phyloP scores from a whole-genome alignment of 1,284 basidiomycete species.

The Cryptococcus sp. region DNA sequence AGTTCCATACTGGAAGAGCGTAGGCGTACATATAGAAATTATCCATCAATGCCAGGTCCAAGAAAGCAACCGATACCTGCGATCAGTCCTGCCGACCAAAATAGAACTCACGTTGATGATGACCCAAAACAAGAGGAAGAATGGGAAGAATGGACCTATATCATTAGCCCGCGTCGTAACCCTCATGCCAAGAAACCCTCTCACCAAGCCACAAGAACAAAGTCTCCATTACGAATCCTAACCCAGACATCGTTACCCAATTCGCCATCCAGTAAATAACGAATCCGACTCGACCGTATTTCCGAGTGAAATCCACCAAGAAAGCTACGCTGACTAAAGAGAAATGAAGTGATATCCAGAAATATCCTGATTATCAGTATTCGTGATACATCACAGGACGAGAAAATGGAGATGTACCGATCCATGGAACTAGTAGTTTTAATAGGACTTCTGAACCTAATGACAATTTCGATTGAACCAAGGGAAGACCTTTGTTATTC shows the following conservation, averaged over 20 bases:
- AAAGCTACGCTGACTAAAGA: conserved; percentile 41
- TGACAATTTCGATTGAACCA: conserved; percentile 28
- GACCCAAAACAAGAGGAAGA: conserved; percentile 43
- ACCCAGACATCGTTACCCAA: conserved; percentile 32
- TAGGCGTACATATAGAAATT: conserved; percentile 36
- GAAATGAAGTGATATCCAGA: conserved; percentile 40
- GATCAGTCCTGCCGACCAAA: neutral
- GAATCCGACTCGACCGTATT: conserved; percentile 37
- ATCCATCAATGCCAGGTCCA: conserved; percentile 30
- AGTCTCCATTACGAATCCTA: conserved; percentile 43
- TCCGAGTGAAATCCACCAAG: conserved; percentile 26
- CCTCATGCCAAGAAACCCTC: too few relatives aligned
- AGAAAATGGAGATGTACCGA: conserved; percentile 10
- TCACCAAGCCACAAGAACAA: conserved; percentile 16
- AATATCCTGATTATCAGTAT: conserved; percentile 16
- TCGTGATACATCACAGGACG: too few relatives aligned
- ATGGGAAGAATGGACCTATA: conserved; percentile 40
- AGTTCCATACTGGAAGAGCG: neutral
- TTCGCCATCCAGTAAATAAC: conserved; percentile 41
- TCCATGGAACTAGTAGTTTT: conserved; percentile 29
- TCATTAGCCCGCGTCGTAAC: too few relatives aligned
- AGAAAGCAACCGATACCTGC: conserved; percentile 29
- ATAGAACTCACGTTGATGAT: conserved; percentile 24
- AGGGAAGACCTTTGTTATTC: conserved; percentile 20
- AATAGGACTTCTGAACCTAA: conserved; percentile 27